phyloP scores from a whole-genome alignment of 371 early-diverging fungal species.

The Rhizopus sp. region DNA sequence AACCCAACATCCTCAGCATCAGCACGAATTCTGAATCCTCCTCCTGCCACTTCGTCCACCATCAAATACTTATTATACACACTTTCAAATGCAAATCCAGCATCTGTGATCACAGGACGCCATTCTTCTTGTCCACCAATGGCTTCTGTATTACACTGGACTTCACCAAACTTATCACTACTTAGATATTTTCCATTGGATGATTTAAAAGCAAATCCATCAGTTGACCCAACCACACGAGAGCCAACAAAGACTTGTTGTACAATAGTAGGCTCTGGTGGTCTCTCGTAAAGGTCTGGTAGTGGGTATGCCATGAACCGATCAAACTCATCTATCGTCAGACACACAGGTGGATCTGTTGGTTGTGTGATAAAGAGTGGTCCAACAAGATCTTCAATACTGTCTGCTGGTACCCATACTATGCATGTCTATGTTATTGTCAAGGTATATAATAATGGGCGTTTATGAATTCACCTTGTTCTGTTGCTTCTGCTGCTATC shows the following conservation, averaged over 20 bases:
- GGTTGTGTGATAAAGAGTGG: slow-evolving; percentile 72
- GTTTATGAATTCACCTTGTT: slow-evolving; percentile 36
- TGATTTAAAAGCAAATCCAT: slow-evolving; percentile 66
- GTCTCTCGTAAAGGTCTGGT: slow-evolving; percentile 26
- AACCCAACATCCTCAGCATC: slow-evolving; percentile 77
- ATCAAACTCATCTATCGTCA: slow-evolving; percentile 58
- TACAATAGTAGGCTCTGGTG: slow-evolving; percentile 65
- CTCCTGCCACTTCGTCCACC: slow-evolving; percentile 63
- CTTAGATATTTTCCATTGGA: slow-evolving; percentile 71
- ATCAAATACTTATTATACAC: slow-evolving; percentile 62
- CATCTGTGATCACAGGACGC: slow-evolving; percentile 68
- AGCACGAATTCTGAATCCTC: slow-evolving; percentile 62
- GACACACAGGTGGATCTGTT: slow-evolving; percentile 65
- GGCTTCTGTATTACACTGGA: slow-evolving; percentile 71
- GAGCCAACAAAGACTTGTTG: slow-evolving; percentile 75
- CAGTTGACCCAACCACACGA: slow-evolving; percentile 54
- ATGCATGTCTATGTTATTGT: neutral
- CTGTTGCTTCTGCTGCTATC: slow-evolving; percentile 24
- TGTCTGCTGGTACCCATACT: slow-evolving; percentile 71
- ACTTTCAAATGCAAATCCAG: slow-evolving; percentile 72
- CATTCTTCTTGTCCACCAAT: slow-evolving; percentile 84
- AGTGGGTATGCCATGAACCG: slow-evolving; percentile 51
- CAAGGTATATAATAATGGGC: neutral
- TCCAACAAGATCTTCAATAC: slow-evolving; percentile 67
- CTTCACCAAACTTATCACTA: slow-evolving; percentile 84